Base-by-base conservation (phyloP, 2,329 filamentous ascomycete genomes). In the Cladophialophora immunda region DNA sequence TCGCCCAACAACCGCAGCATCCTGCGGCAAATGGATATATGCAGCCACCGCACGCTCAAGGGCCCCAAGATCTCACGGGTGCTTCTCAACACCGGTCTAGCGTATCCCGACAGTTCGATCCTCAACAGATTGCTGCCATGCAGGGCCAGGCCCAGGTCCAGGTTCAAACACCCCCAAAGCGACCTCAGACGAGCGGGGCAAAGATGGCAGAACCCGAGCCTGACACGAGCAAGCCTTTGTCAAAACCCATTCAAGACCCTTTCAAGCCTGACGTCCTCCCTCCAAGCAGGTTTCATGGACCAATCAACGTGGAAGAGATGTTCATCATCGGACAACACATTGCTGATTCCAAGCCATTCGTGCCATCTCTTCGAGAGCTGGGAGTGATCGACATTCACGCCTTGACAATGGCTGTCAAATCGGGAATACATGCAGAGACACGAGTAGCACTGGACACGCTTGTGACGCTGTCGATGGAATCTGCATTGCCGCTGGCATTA, bases 341-440 rank as follows among this genome's bases (percentile, higher is more conserved):
- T 41, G 82, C 88, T 58, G 84, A 85, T 53, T 83, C 88, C 73
- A 92, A 89, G 74, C 93, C 94, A 0, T 90, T 92, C 64, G 84
- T 93, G 41, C 94, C 95, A 0, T 82, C 84, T 2, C 84, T 93
- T 19, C 82, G 86, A 25, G 94, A 98, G 73, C 84, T 98, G 60
- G 95, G 94, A 8, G 86, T 93, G 22, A 92, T 98, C 70, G 94
- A 99, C 75, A 90, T 98, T 30, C 90, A 94, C 71, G 93, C 94
- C 22, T 84, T 99, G 47, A 97, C 90, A 0, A 91, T 93, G 82
- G 93, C 93, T 74, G 82, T 99, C 41, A 93, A 97, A 76, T 96
- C 92, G 62, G 94, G 94, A 0, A 91, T 98, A 52, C 90, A 93
- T 73, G 89, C 89, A 4, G 95, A 99, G 79, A 90, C 97, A n/a